A percentile compares a stretch with the other conserved stretches of the same genome.
These are phyloP conservation scores for Candida palmyrensis DNA, from an alignment of 805 yeast genomes.

Conservation along the genomic window DNA sequence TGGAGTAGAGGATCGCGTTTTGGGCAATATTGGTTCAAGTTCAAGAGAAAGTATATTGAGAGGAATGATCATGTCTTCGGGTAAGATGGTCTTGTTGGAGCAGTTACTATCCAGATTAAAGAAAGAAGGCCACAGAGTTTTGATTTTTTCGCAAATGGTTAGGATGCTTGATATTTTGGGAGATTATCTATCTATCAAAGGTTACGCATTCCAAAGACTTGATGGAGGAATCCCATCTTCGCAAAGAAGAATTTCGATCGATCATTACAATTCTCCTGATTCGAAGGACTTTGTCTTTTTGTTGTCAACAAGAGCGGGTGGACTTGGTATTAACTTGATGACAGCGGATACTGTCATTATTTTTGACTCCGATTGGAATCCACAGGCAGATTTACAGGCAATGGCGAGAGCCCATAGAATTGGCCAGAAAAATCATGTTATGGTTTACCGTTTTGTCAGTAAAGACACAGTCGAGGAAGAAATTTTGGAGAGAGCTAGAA, in stretches of 20 bases:
- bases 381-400: constrained; percentile 98
- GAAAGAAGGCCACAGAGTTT: constrained; percentile 93
- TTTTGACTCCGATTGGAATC: constrained; percentile 98
- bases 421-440: constrained; percentile 98
- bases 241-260: constrained; percentile 90
- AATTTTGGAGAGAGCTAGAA: constrained; percentile 91
- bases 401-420: constrained; percentile 99
- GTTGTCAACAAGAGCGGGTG: constrained; percentile 96
- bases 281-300: constrained; percentile 89
- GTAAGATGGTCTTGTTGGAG: constrained; percentile 95
- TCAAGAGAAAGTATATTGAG: constrained; percentile 77
- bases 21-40: constrained; percentile 54
- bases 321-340: constrained; percentile 96
- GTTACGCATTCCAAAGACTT: constrained; percentile 81
- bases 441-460: constrained; percentile 95
- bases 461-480: constrained; percentile 98
- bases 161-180: constrained; percentile 92
- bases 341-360: constrained; percentile 98
- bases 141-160: constrained; percentile 96
- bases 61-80: constrained; percentile 96
- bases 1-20: constrained; percentile 80
- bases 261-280: constrained; percentile 91
- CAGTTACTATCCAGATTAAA: constrained; percentile 77
- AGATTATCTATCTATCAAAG: constrained; percentile 84
- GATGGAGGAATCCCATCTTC: constrained; percentile 97